A percentile compares a stretch with the other conserved stretches of the same genome.
Conservation (phyloP, 352 stramenopile genomes). For the Phytophthora syringae region DNA sequence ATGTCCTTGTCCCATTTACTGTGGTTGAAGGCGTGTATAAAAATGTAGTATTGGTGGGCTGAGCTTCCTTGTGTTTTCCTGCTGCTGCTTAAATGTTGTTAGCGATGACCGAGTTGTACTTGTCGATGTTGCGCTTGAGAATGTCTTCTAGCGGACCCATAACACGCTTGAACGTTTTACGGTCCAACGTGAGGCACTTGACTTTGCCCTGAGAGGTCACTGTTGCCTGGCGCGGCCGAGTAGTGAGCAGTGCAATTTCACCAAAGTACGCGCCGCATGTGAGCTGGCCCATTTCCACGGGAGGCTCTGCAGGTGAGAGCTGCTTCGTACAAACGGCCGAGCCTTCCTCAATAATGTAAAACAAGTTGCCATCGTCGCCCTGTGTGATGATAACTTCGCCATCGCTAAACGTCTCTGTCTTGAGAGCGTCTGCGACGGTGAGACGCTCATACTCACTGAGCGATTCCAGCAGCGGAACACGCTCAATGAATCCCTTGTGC, state of each 20-base stretch:
- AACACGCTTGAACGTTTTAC: conserved; percentile 93
- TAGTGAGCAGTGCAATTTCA: conserved; percentile 95
- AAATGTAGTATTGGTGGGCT: conserved; percentile 35
- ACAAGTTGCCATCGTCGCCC: conserved; percentile 89
- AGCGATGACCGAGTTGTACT: conserved; percentile 91
- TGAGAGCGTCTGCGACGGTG: conserved; percentile 88
- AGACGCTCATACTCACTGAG: conserved; percentile 91
- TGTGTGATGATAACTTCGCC: conserved; percentile 92
- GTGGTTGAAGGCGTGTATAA: conserved; percentile 37
- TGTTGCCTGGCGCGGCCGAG: conserved; percentile 91
- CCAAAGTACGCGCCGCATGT: conserved; percentile 95
- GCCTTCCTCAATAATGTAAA: conserved; percentile 92
- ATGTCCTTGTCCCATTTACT: conserved; percentile 12
- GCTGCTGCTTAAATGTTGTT: conserved; percentile 85
- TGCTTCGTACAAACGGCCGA: conserved; percentile 85
- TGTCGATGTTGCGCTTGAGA: conserved; percentile 92
- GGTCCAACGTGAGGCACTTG: conserved; percentile 92
- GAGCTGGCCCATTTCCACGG: conserved; percentile 89
- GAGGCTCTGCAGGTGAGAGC: conserved; percentile 67
- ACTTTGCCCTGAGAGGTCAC: conserved; percentile 86
- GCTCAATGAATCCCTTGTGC: conserved; percentile 90
- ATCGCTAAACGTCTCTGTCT: conserved; percentile 84
- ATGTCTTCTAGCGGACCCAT: conserved; percentile 91
- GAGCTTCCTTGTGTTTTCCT: conserved; percentile 18
- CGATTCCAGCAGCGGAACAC: conserved; percentile 91